These are phyloP conservation scores for Calonectria multiphialidica DNA, from an alignment of 2,329 filamentous ascomycete species.

Conservation along the genomic window DNA sequence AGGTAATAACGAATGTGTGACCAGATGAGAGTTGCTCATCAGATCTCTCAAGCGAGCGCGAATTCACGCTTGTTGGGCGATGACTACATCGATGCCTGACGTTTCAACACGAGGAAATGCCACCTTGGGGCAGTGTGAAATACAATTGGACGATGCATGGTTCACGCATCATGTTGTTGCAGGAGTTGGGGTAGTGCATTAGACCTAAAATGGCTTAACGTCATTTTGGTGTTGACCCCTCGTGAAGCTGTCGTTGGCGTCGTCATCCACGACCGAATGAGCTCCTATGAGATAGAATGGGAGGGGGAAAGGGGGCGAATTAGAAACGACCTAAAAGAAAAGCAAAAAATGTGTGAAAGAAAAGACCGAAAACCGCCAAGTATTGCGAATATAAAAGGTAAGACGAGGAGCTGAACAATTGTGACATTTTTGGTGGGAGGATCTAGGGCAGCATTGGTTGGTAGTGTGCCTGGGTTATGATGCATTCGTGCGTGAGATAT, in stretches of 20 bases:
- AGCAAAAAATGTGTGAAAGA: too few relatives aligned
- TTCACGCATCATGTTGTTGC: constrained; percentile 13
- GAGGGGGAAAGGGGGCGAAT: too few relatives aligned
- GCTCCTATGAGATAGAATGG: not conserved
- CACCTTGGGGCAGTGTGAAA: not conserved
- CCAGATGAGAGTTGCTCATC: not conserved
- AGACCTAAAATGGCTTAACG: constrained; percentile 7
- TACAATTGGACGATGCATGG: not conserved
- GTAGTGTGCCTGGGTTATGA: constrained; percentile 8
- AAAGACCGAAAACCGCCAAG: not conserved
- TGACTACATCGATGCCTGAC: constrained; percentile 2
- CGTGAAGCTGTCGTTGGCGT: constrained; percentile 14
- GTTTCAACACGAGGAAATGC: not conserved
- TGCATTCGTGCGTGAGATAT: constrained; percentile 16
- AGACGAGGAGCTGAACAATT: not conserved
- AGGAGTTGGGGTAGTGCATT: not conserved
- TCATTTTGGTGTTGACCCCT: not conserved
- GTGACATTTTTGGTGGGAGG: not conserved
- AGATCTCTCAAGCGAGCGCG: not conserved
- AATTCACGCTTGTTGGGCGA: not conserved
- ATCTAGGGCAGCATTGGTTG: not conserved
- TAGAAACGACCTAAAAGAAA: not conserved
- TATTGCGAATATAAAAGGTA: not conserved
- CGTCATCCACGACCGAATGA: not conserved
- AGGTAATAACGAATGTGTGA: not conserved